Evolutionary conservation across 306 rosid genomes (phyloP), one percentile per base, ranked within the genome.

Genomic region (Casuarina equisetifolia): DNA sequence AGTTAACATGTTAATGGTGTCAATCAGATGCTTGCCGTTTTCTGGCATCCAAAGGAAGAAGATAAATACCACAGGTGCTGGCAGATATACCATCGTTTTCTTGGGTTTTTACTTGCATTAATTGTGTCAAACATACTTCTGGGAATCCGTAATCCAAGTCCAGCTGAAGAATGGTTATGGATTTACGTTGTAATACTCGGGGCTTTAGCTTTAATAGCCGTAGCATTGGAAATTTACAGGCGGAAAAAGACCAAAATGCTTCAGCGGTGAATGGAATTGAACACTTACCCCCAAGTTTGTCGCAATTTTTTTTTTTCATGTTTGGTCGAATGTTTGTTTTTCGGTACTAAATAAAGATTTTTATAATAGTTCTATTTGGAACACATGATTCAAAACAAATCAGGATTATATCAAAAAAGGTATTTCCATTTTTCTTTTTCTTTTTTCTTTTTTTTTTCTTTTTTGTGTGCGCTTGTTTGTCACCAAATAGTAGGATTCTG

Each of bases 1-100:
- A 70, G 16, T 12, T 71, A 64, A 64, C 70, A 64, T 64, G 45
- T 5, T 75, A 42, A 42, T 11, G 13, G 16, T 76, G 70, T 36
- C 6, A 75, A 10, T 62, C 77, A 90, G 90, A 84, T 86, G 88
- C 72, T 88, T 73, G 82, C 84, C 69, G 73, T 82, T 13, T 72
- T 69, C 39, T 59, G 85, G 82, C 78, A 76, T 57, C 81, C 82
- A 25, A 82, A 62, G 69, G 69, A 66, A 76, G 82, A 79, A 71
- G 40, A 72, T 12, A 51, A 69, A 4, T 52, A 70, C 66, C 51
- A 72, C 38, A 74, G 73, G 51, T 53, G 72, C 3, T 67, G 86
- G 85, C 69, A 53, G 70, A 74, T 70, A 20, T 80, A 25, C 42
- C 89, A 86, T 61, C 74, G 45, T 51, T 3, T 77, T 13, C 55